Evolutionary conservation across 1,284 basidiomycete species (phyloP).

Genomic region (Leccinum pachyderme): DNA sequence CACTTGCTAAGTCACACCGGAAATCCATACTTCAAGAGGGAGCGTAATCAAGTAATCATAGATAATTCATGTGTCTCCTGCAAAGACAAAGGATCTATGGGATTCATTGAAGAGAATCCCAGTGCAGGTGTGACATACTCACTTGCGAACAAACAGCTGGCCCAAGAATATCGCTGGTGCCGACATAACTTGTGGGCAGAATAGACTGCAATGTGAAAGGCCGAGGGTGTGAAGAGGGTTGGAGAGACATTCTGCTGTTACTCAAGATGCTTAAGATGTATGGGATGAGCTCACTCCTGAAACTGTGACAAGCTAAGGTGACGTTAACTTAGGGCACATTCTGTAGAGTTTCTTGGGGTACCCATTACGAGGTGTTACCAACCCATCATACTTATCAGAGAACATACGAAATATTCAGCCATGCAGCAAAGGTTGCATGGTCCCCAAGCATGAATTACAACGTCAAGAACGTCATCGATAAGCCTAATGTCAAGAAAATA

Average conservation of each 20-base stretch:
- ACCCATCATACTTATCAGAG: background rate
- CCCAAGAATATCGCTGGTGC: background rate
- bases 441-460: background rate
- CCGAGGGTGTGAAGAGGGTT: background rate
- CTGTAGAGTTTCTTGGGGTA: background rate
- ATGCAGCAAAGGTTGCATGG: background rate
- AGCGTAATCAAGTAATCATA: conserved; percentile 13
- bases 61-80: background rate
- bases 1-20: background rate
- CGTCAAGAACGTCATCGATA: background rate
- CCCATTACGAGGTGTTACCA: background rate
- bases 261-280: background rate
- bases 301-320: background rate
- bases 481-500: background rate
- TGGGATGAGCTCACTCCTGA: background rate
- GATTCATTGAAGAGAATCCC: background rate
- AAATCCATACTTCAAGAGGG: conserved; percentile 7
- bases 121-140: background rate
- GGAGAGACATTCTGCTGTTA: background rate
- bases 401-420: background rate
- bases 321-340: background rate
- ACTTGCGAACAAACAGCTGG: background rate
- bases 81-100: background rate
- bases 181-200: background rate
- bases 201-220: background rate